Conservation (phyloP, 1,284 basidiomycete species). For the Clitocybe nebularis region DNA sequence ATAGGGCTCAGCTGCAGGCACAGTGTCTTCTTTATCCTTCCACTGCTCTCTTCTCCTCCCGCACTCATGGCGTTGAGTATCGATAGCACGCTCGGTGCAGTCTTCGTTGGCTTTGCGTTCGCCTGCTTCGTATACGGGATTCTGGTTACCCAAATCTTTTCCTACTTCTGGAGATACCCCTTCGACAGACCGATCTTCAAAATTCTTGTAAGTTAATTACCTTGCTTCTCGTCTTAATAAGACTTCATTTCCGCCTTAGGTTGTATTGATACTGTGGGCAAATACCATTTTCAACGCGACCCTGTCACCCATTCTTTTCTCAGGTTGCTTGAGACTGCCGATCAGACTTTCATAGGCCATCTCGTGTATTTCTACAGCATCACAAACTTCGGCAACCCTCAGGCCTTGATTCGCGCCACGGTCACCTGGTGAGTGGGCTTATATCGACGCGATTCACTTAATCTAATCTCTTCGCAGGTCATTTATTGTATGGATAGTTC, state of each 20-base stretch:
- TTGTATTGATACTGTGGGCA: slow-evolving; percentile 41
- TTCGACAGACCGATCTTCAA: slow-evolving; percentile 53
- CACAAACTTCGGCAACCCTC: slow-evolving; percentile 41
- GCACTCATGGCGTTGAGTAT: slow-evolving; percentile 18
- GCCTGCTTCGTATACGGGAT: slow-evolving; percentile 51
- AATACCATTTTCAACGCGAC: neutral
- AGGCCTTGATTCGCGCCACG: slow-evolving; percentile 33
- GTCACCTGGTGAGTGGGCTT: slow-evolving; percentile 42
- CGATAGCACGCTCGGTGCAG: slow-evolving; percentile 58
- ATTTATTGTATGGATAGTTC: slow-evolving; percentile 40
- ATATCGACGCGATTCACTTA: slow-evolving; percentile 1
- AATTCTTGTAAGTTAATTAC: slow-evolving; percentile 41
- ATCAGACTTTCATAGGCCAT: slow-evolving; percentile 58
- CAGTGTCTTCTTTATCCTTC: neutral
- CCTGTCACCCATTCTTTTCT: neutral
- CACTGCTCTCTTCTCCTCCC: neutral
- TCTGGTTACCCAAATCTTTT: slow-evolving; percentile 50
- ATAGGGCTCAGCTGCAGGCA: neutral
- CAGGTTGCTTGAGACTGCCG: slow-evolving; percentile 50
- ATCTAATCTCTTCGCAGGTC: slow-evolving; percentile 30
- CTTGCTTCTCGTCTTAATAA: neutral
- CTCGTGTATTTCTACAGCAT: slow-evolving; percentile 54
- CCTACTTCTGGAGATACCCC: slow-evolving; percentile 56
- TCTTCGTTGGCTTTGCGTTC: slow-evolving; percentile 54
- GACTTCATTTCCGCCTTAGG: slow-evolving; percentile 27